phyloP scores from a whole-genome alignment of 1,284 basidiomycete species.

The Limonomyces culmigenus region DNA sequence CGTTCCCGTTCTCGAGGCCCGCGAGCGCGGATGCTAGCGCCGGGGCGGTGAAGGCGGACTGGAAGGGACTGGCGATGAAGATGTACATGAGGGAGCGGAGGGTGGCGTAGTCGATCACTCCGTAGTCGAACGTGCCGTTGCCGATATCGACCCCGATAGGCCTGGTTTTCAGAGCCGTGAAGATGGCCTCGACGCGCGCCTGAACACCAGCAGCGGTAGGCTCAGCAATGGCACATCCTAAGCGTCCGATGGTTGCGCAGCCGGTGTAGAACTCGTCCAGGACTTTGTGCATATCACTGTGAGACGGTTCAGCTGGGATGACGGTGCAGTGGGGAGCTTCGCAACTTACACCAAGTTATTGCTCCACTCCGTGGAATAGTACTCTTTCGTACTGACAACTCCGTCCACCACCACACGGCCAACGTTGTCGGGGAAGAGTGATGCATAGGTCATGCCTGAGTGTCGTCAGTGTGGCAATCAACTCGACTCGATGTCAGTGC shows the following conservation, averaged over 20 bases:
- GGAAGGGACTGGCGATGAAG: background rate
- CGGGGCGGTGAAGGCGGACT: too few relatives aligned
- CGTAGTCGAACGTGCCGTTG: background rate
- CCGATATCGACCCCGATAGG: background rate
- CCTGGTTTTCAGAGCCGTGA: background rate
- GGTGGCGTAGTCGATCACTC: background rate
- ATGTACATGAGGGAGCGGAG: background rate
- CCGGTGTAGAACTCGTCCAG: background rate
- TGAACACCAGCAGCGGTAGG: background rate
- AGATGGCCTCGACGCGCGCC: background rate
- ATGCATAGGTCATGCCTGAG: background rate
- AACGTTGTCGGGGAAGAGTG: background rate
- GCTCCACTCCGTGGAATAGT: background rate
- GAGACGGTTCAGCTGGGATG: background rate
- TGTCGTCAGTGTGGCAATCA: background rate
- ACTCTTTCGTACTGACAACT: background rate
- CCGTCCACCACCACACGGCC: background rate
- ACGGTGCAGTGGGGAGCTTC: background rate
- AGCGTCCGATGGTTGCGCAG: background rate
- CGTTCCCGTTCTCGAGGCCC: background rate
- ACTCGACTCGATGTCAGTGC: background rate
- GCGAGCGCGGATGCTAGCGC: background rate
- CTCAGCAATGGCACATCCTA: background rate
- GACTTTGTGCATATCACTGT: background rate
- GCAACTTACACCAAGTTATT: background rate